These are phyloP conservation scores for Hypoxylon sp. DNA, from an alignment of 2,329 filamentous ascomycete species.

Conservation along the genomic window DNA sequence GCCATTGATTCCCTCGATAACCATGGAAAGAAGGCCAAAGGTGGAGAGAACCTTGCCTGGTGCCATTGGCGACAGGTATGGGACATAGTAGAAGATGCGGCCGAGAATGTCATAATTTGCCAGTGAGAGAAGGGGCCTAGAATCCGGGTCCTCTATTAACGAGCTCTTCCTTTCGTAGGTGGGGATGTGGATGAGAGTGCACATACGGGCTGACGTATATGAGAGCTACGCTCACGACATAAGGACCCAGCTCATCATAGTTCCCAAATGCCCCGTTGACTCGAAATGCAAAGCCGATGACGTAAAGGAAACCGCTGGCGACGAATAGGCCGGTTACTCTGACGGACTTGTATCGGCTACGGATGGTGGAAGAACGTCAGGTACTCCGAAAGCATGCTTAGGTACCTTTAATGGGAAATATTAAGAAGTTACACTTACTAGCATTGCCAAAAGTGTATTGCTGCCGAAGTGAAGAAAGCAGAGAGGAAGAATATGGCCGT, in stretches of 20 bases:
- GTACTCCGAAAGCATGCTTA: too few relatives aligned
- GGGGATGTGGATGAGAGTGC: not conserved
- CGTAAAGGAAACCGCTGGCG: conserved; percentile 23
- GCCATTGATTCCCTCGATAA: conserved; percentile 57
- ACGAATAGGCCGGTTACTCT: conserved; percentile 28
- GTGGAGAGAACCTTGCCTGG: conserved; percentile 62
- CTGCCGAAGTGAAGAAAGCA: conserved; percentile 25
- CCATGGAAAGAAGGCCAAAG: conserved; percentile 59
- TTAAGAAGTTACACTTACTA: conserved; percentile 18
- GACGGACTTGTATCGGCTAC: conserved; percentile 23
- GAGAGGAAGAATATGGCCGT: conserved; percentile 30
- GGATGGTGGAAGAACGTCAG: not conserved
- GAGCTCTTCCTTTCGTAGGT: not conserved
- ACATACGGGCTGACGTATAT: conserved; percentile 40
- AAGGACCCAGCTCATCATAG: conserved; percentile 25
- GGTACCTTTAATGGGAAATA: not conserved
- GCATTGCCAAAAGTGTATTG: conserved; percentile 31
- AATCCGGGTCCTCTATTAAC: not conserved
- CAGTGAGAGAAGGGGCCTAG: conserved; percentile 70
- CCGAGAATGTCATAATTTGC: conserved; percentile 74
- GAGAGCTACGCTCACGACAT: conserved; percentile 32
- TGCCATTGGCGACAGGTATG: conserved; percentile 68
- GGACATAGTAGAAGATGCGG: conserved; percentile 72
- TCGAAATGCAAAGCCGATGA: conserved; percentile 26
- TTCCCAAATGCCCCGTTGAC: conserved; percentile 27